Evolutionary conservation across 2,329 filamentous ascomycete species (phyloP), one percentile per base, ranked within the genome.

Genomic region (Sarocladium brachiariae): DNA sequence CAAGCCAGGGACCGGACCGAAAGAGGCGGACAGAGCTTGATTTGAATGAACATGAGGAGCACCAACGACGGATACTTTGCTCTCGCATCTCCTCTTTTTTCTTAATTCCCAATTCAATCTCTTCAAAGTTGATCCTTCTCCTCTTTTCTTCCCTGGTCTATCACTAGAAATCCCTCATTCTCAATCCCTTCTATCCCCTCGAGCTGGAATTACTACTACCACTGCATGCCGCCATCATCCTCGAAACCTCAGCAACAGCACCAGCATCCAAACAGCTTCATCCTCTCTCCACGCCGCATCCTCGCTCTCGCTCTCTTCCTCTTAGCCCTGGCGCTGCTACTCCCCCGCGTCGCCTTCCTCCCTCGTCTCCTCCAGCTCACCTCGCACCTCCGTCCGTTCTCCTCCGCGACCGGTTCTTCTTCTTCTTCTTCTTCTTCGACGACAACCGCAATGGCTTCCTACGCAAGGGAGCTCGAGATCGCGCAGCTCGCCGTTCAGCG

Each of bases 401-500:
- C 53, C 34, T 54, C 54, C 31, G 8, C 43, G 50, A 24, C 39
- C 52, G 16, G 45, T 53, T 49, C 55, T 50, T 52, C 55, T n/a
- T n/a, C n/a, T n/a, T n/a, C n/a, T n/a, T n/a, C n/a, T n/a, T n/a
- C n/a, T n/a, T n/a, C n/a, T n/a, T n/a, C n/a, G n/a, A n/a, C n/a
- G n/a, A n/a, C n/a, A n/a, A n/a, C n/a, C n/a, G 48, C 51, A 56
- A 74, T 72, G 63, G 61, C 60, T 34, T 52, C 60, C 35, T 95
- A 93, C 75, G 74, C 79, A 53, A 81, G 84, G 56, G 91, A 96
- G 73, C 82, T 93, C 59, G 76, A 85, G 62, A 79, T 95, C 51
- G 91, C 91, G 55, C 84, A 92, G 65, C 81, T 96, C 38, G 90
- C 91, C 54, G 91, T 96, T 52, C 89, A 95, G 72, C 83, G 91